Conservation (phyloP, 83 land plant species). For the Thuja plicata region DNA sequence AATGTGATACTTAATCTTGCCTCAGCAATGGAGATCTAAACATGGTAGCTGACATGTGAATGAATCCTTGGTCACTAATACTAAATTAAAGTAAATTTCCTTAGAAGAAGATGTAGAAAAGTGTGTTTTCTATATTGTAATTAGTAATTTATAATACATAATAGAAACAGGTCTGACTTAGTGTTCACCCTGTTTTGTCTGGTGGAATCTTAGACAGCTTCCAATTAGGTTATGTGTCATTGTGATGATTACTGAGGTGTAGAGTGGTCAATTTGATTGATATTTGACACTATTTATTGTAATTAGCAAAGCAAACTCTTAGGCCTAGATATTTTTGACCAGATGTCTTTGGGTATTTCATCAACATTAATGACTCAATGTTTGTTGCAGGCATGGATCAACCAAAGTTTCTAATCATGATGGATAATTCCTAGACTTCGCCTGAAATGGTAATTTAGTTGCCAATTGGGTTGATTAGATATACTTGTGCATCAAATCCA, state of each 20-base stretch:
- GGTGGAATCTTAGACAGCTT: neutral
- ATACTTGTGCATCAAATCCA: neutral
- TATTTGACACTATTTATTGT: neutral
- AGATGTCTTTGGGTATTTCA: neutral
- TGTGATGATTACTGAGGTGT: neutral
- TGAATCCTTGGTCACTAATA: neutral
- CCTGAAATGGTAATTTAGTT: neutral
- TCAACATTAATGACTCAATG: neutral
- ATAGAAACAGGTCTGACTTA: neutral
- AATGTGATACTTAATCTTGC: neutral
- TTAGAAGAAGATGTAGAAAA: neutral
- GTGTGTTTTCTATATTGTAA: neutral
- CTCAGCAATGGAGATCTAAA: neutral
- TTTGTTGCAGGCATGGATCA: neutral
- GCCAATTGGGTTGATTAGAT: neutral
- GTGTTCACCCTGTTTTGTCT: neutral
- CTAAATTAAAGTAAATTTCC: neutral
- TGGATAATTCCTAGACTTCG: neutral
- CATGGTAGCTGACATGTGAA: neutral
- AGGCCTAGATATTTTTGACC: neutral
- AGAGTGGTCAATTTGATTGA: neutral
- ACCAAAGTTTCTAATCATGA: neutral
- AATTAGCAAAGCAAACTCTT: neutral
- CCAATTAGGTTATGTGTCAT: neutral
- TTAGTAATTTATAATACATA: neutral